Base-by-base conservation (phyloP, 1,284 basidiomycete species). In the Pyrrhoderma lamaoense region DNA sequence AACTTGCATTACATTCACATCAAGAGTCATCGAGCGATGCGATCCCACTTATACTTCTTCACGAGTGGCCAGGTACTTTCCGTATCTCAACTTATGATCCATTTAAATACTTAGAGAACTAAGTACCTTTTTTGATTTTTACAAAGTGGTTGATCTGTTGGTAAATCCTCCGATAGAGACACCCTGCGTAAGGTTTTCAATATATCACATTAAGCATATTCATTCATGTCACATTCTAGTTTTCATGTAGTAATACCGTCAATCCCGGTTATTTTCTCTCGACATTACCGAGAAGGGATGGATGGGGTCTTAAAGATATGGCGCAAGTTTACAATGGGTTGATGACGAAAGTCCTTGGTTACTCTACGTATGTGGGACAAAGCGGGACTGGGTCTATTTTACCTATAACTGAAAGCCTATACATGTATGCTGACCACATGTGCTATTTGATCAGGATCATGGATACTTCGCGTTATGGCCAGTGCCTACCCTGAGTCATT, bases 101-200 rank as follows among this genome's bases (percentile, higher is more conserved):
- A 22, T 19, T 22, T 21, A 11, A 36, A 21, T 3, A 47, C 16
- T 35, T 18, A 8, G 14, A 47, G 38, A 38, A 1, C n/a, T 44
- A 55, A 59, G 61, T 13, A 60, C 56, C 2, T 59, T 61, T 49
- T 60, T 57, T 47, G 61, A 62, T 48, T 62, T 61, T 36, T 58
- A 61, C 44, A 62, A 60, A 38, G 58, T 61, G 11, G 53, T 61
- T 22, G 51, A 56, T 4, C 52, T 54, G 1, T 44, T 62, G 19
- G 49, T 52, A 2, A 57, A 57, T 47, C 60, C 60, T 19, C 45
- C 51, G 45, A 46, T 31, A 49, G 49, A 11, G 53, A 53, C 27
- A 16, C 44, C 58, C 56, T 27, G 59, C 61, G 58, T 62, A 49
- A 49, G 60, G 47, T 9, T 7, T 19, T 14, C 23, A 7, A 35